Conservation (phyloP, 1,284 basidiomycete species). For the Cryptococcus sp. region DNA sequence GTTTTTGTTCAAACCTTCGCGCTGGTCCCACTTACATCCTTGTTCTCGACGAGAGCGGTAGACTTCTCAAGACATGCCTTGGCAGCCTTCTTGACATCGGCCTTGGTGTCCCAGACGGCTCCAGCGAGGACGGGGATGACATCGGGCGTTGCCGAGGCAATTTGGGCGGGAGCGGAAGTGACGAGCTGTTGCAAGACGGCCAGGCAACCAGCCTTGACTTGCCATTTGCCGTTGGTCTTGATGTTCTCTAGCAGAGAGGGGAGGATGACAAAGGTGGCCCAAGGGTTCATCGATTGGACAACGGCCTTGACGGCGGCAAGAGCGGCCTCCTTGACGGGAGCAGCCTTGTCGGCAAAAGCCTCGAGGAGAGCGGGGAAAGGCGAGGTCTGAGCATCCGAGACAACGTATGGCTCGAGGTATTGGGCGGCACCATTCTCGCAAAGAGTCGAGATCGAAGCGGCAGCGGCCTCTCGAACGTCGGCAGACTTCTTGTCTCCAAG, state of each 20-base stretch:
- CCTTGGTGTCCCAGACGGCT: conserved; percentile 99
- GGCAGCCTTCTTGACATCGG: conserved; percentile 98
- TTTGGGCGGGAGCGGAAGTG: conserved; percentile 73
- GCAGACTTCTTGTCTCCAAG: conserved; percentile 56
- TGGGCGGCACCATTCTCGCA: conserved; percentile 72
- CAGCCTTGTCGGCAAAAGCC: conserved; percentile 82
- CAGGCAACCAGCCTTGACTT: conserved; percentile 90
- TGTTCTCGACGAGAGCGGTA: conserved; percentile 93
- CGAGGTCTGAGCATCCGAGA: conserved; percentile 60
- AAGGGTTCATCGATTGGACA: conserved; percentile 79
- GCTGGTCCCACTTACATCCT: conserved; percentile 65
- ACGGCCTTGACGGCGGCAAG: conserved; percentile 76
- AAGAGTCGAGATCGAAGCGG: conserved; percentile 49
- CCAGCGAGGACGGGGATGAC: conserved; percentile 93
- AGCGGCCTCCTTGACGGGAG: conserved; percentile 63
- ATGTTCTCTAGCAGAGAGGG: conserved; percentile 89
- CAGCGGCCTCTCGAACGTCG: conserved; percentile 45
- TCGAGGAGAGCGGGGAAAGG: conserved; percentile 84
- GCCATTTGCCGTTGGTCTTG: conserved; percentile 98
- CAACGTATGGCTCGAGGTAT: conserved; percentile 84
- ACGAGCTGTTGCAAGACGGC: conserved; percentile 86
- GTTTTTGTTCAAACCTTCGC: no score
- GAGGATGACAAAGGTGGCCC: conserved; percentile 79
- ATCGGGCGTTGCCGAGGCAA: conserved; percentile 86
- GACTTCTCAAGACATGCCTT: conserved; percentile 91